Conservation (phyloP, 345 rosid species). For the Salix brachista region DNA sequence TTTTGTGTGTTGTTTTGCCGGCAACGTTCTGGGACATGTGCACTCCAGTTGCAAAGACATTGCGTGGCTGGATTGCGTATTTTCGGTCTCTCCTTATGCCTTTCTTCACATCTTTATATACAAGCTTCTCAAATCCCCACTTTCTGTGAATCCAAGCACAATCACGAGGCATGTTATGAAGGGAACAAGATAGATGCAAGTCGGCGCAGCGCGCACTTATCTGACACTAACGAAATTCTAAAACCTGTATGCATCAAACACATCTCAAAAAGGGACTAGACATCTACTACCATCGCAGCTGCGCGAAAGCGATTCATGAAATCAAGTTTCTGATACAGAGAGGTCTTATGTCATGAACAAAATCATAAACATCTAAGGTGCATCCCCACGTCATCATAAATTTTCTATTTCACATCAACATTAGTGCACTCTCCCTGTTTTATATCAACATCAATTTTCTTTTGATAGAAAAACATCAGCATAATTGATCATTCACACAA, state of each 20-base stretch:
- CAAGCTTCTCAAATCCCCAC: constrained; percentile 96
- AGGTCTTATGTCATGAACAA: not conserved
- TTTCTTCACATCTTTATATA: constrained; percentile 64
- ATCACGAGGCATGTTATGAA: not conserved
- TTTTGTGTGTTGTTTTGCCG: constrained; percentile 61
- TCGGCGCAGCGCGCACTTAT: not conserved
- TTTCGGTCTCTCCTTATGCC: constrained; percentile 77
- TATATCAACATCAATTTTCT: not conserved
- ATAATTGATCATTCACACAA: not conserved
- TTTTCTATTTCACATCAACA: not conserved
- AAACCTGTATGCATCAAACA: not conserved
- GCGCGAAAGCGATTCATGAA: not conserved
- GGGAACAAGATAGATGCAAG: not conserved
- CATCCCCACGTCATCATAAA: not conserved
- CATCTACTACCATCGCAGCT: not conserved
- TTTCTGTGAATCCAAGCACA: constrained; percentile 38
- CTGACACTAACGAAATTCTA: not conserved
- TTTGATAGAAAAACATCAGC: constrained; percentile 5
- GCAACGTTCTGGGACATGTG: constrained; percentile 83
- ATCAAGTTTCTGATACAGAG: not conserved
- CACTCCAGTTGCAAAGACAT: constrained; percentile 71
- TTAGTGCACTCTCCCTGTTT: not conserved
- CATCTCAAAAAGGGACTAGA: not conserved
- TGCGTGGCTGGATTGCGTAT: constrained; percentile 73
- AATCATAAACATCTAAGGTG: not conserved